Evolutionary conservation across 352 stramenopile species (phyloP), one percentile per base, ranked within the genome.

Genomic region (Globisporangium carolinianum): DNA sequence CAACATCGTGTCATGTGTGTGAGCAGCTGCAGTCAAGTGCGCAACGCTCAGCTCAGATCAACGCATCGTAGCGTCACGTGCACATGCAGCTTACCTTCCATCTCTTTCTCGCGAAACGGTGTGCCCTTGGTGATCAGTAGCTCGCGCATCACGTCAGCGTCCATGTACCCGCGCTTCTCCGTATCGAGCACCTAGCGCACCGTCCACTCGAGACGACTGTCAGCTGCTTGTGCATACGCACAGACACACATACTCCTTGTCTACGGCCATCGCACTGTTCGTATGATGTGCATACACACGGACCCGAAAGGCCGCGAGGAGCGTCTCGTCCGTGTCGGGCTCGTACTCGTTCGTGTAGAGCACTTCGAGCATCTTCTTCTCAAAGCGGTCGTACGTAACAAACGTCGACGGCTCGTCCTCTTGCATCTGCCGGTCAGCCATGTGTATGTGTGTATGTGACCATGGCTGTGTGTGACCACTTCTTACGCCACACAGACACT

Each of bases 361-460:
- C 53, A 97, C 86, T 47, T 97, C 86, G 47, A 97, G 84, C 89
- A 97, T 96, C 64, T 96, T 96, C 60, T 91, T 92, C 71, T 97
- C 87, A 53, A 97, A 97, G 48, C 79, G 84, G n/a, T 91, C 76
- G 60, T 94, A 96, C 43, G 83, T 78, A 24, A 97, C 87, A 56
- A 91, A 95, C 5, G 87, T 91, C 35, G 88, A 91, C 17, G 86
- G 84, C 58, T 97, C 87, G 50, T 97, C 89, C 51, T 94, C 85
- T 79, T 96, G 83, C 76, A 91, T 91, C 77, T 91, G 54, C 24
- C 37, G 38, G 24, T n/a, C 41, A 6, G 1, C 1, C 38, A 56
- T n/a, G 41, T 6, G 41, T n/a, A 14, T 12, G 41, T 11, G 11
- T 17, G 42, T 47, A 11, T 6, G 11, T 47, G 42, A 6, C 9